Evolutionary conservation across 805 yeast genomes (phyloP).

Genomic region (Starmerella gropengiesseri): DNA sequence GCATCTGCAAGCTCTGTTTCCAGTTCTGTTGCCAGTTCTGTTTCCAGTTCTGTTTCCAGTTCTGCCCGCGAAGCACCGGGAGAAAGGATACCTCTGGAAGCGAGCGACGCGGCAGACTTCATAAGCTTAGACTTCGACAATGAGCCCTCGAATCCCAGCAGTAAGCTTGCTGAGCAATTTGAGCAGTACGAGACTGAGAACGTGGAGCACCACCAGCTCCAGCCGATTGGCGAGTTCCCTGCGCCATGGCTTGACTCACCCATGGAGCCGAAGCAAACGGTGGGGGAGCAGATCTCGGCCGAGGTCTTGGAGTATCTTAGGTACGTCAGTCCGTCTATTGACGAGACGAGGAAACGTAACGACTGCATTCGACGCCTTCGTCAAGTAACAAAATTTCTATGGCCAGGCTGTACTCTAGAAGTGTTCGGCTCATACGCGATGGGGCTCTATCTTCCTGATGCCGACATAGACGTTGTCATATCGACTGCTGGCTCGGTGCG

Average conservation of each 20-base stretch:
- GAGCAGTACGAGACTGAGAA: constrained; percentile 6
- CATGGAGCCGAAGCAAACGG: not conserved
- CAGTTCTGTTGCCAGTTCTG: too few relatives aligned
- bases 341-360: constrained; percentile 60
- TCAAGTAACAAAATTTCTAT: constrained; percentile 40
- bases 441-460: constrained; percentile 83
- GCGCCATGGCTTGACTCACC: constrained; percentile 9
- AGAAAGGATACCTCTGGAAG: not conserved
- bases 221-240: constrained; percentile 3
- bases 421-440: constrained; percentile 95
- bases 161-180: constrained; percentile 15
- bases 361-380: constrained; percentile 51
- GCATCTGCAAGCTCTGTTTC: too few relatives aligned
- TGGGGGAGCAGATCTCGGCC: constrained; percentile 75
- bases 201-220: constrained; percentile 2
- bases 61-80: not conserved
- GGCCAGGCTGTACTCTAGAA: constrained; percentile 71
- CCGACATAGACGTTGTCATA: constrained; percentile 90
- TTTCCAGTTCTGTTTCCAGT: not conserved
- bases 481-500: constrained; percentile 25
- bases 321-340: constrained; percentile 73
- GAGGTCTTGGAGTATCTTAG: constrained; percentile 78
- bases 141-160: not conserved
- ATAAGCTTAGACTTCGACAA: constrained; percentile 1
- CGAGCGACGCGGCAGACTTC: constrained; percentile 4